Evolutionary conservation across 805 yeast species (phyloP), one percentile per base, ranked within the genome.

Genomic region (Kodamaea neixiangensis): DNA sequence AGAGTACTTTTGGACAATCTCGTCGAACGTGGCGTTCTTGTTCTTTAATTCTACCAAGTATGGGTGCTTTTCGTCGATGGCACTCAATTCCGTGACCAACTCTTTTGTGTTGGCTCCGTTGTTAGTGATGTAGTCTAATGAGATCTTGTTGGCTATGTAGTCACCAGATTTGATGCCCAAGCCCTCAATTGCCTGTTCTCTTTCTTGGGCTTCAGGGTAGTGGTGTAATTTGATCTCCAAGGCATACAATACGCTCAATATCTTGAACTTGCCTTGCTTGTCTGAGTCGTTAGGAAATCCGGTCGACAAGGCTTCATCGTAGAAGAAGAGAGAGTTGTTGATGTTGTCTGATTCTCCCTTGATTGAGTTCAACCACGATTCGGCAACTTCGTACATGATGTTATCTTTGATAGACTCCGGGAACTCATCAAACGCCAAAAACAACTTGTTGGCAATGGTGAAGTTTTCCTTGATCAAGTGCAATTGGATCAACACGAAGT

Each of bases 211-310:
- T 69, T 93, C 97, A 2, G 92, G 93, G 50, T 82, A 73, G 62
- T 92, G 87, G 46, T 84, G 82, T 65, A 90, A 79, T 71, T 89
- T 90, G 59, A 92, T 70, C 54, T 92, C 90, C 53, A 91, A 76
- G 9, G 84, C 86, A 41, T 90, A 78, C 61, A 90, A 81, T 37
- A 87, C 85, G 49, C 59, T 66, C 58, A 87, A 77, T 14, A 70
- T 53, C 50, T 62, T 66, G 56, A 62, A 66, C 54, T 68, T 68
- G 19, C 75, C 72, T 39, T 59, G 64, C 4, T 60, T 52, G 47
- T 73, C 77, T 3, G 60, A 50, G 44, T 72, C 77, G 41, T 66
- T 69, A 39, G 71, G 73, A 43, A 71, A 71, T 53, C 71, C 76
- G 10, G 60, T 54, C 10, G 87, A 83, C 40, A 90, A 76, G 51